Conservation (phyloP, 1,139 yeast species). For the Arxiozyma telluris region DNA sequence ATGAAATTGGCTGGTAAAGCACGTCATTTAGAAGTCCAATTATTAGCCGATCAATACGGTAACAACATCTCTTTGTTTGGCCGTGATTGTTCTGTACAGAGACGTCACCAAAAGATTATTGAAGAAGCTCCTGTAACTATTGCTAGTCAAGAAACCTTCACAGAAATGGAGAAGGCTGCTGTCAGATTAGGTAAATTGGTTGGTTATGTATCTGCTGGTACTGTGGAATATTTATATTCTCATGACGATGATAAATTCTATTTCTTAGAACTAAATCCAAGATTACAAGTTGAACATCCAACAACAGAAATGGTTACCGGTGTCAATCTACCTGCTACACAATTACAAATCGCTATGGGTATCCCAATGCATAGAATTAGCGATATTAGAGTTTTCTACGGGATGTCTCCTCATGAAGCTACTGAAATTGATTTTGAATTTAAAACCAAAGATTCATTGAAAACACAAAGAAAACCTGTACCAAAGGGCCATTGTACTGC, state of each 20-base stretch:
- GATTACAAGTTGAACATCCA: conserved; percentile 98
- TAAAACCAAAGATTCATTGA: conserved; percentile 57
- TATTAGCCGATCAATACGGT: conserved; percentile 92
- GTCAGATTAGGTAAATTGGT: conserved; percentile 92
- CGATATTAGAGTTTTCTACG: conserved; percentile 86
- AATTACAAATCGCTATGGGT: conserved; percentile 98
- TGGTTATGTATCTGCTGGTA: conserved; percentile 98
- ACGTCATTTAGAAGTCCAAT: conserved; percentile 90
- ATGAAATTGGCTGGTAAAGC: conserved; percentile 94
- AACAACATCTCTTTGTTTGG: conserved; percentile 89
- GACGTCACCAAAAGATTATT: conserved; percentile 93
- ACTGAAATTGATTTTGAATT: conserved; percentile 90
- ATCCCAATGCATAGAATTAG: conserved; percentile 90
- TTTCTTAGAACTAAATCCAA: conserved; percentile 92
- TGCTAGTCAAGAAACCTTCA: conserved; percentile 79
- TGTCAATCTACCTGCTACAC: conserved; percentile 95
- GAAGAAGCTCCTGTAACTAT: conserved; percentile 96
- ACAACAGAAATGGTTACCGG: conserved; percentile 99
- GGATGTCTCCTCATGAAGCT: conserved; percentile 89
- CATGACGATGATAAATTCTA: conserved; percentile 90
- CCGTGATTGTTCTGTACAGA: conserved; percentile 94
- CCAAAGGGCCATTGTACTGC: conserved; percentile 99
- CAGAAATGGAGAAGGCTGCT: conserved; percentile 92
- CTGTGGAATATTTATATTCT: conserved; percentile 92
- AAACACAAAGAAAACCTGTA: conserved; percentile 80